phyloP scores from a whole-genome alignment of 371 early-diverging fungal species.

The Syncephalis fuscata region DNA sequence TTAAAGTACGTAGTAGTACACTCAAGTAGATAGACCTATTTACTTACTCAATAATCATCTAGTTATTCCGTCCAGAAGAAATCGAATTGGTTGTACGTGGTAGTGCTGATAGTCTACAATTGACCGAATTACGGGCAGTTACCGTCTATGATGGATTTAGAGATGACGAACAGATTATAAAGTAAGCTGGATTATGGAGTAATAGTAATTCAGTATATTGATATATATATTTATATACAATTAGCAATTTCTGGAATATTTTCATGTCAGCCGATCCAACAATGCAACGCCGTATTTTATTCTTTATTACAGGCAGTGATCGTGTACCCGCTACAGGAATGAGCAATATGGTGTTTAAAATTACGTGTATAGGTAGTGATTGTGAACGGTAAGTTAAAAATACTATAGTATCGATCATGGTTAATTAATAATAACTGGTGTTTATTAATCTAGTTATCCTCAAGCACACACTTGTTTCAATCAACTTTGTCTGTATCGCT shows the following conservation, averaged over 20 bases:
- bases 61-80: conserved; percentile 85
- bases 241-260: conserved; percentile 80
- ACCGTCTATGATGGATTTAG: conserved; percentile 70
- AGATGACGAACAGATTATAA: conserved; percentile 33
- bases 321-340: conserved; percentile 87
- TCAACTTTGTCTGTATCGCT: neutral
- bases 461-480: conserved; percentile 96
- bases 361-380: conserved; percentile 61
- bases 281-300: conserved; percentile 65
- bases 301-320: conserved; percentile 95
- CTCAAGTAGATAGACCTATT: neutral
- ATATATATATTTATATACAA: too few relatives aligned
- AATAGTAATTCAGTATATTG: too few relatives aligned
- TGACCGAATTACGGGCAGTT: conserved; percentile 54
- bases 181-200: conserved; percentile 14
- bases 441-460: conserved; percentile 64
- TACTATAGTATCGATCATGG: conserved; percentile 12
- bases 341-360: conserved; percentile 54
- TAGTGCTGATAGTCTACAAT: conserved; percentile 63
- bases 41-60: neutral
- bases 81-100: conserved; percentile 93
- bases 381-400: conserved; percentile 14
- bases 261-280: conserved; percentile 45
- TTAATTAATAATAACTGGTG: conserved; percentile 9
- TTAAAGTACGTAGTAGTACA: conserved; percentile 23